A percentile compares a stretch with the other conserved stretches of the same genome.
phyloP scores from a whole-genome alignment of 1,139 yeast genomes.

The Nakaseomyces bracarensis region DNA sequence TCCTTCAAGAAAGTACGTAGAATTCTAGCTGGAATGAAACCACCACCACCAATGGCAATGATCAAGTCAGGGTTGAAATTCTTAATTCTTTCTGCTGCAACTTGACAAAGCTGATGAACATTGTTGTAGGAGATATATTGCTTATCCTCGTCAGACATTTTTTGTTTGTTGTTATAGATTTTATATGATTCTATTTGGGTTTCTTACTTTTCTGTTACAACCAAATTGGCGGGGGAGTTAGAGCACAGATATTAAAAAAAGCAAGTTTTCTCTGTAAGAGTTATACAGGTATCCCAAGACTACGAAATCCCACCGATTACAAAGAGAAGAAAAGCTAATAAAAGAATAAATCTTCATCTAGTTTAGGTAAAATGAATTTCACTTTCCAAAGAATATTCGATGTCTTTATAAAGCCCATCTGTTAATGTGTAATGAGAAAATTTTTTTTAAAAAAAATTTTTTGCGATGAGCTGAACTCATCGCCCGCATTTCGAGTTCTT shows the following conservation, averaged over 20 bases:
- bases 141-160: conserved; percentile 35
- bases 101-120: conserved; percentile 53
- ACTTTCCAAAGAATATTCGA: too few species aligned
- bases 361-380: too few species aligned
- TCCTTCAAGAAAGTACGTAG: conserved; percentile 52
- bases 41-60: conserved; percentile 65
- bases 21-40: conserved; percentile 59
- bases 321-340: too few species aligned
- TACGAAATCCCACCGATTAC: neutral
- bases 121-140: conserved; percentile 54
- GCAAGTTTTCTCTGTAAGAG: too few species aligned
- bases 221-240: too few species aligned
- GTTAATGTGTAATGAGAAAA: neutral
- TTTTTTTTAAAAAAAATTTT: conserved; percentile 2
- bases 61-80: conserved; percentile 47
- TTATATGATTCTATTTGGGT: too few species aligned
- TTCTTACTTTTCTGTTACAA: too few species aligned
- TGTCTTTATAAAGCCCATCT: too few species aligned
- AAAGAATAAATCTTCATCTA: too few species aligned
- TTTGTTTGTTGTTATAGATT: neutral
- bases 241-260: too few species aligned
- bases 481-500: too few species aligned
- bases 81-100: conserved; percentile 42
- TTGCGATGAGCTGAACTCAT: conserved; percentile 1
- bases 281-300: too few species aligned